phyloP scores from a whole-genome alignment of 495 filamentous ascomycete genomes.

The Penicillium steckii region DNA sequence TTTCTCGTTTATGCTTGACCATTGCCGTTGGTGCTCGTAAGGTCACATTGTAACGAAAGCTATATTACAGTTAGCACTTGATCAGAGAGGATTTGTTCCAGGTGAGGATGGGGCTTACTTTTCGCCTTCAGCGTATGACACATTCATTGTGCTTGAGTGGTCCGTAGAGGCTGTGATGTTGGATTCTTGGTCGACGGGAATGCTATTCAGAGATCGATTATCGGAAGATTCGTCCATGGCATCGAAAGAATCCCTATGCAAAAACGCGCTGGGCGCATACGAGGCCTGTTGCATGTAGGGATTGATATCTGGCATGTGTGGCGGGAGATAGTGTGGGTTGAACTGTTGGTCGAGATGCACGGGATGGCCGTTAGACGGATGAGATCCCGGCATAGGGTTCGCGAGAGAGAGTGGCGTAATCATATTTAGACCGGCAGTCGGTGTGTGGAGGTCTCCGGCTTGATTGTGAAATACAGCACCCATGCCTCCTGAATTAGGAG shows the following conservation, averaged over 20 bases:
- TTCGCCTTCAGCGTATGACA: constrained; percentile 39
- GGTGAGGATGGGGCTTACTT: constrained; percentile 45
- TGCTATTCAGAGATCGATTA: constrained; percentile 55
- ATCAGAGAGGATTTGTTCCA: not conserved
- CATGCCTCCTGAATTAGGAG: constrained; percentile 81
- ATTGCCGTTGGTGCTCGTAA: constrained; percentile 95
- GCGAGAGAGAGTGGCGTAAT: constrained; percentile 84
- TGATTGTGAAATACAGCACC: constrained; percentile 79
- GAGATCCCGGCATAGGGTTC: constrained; percentile 53
- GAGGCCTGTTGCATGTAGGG: constrained; percentile 65
- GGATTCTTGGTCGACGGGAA: constrained; percentile 36
- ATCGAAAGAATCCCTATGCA: constrained; percentile 77
- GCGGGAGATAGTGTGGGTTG: constrained; percentile 52
- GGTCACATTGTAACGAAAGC: constrained; percentile 88
- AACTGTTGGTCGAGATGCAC: constrained; percentile 5
- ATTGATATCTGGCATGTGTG: constrained; percentile 71
- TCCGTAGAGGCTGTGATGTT: constrained; percentile 28
- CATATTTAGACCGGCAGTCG: constrained; percentile 69
- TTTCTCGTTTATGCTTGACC: constrained; percentile 80
- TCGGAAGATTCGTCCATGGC: constrained; percentile 66
- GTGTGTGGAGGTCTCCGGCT: constrained; percentile 89
- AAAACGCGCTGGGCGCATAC: constrained; percentile 78
- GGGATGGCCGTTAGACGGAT: constrained; percentile 33
- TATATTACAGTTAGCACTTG: constrained; percentile 28
- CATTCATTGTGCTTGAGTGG: constrained; percentile 19